Evolutionary conservation across 805 yeast species (phyloP), one percentile per base, ranked within the genome.

Genomic region (Ogataea pini): DNA sequence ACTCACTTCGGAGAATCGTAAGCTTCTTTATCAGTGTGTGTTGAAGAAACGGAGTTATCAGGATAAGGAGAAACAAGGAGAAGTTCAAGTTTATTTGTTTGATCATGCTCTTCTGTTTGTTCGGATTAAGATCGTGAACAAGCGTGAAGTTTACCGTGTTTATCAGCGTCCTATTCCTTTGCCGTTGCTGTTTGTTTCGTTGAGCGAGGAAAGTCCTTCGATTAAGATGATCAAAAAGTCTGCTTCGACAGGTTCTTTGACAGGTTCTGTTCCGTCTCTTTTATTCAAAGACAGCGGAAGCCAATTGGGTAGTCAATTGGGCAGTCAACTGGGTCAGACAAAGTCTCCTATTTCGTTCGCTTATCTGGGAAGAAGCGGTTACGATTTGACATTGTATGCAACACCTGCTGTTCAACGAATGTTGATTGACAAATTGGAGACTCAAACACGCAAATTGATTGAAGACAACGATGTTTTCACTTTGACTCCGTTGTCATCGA

Each of bases 81-180:
- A 83, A 55, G 86, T 94, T 47, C 96, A 89, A 56, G 82, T 87
- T 32, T 92, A 91, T 62, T 63, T 94, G 36, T 81, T 94, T 60
- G 99, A 94, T 63, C 94, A 94, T 67, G 89, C 92, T 41, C 64
- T 94, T 20, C 70, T 94, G 46, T 85, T 94, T 64, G 91, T 89
- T 17, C 85, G 92, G 61, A 85, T 86, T 46, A 95, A 92, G 65
- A 75, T 86, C 13, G 89, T 87, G 46, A 91, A 88, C 64, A 90
- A 90, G 68, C 80, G 96, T 60, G 97, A 92, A 61, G 95, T 88
- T 52, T 86, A 86, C 60, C 86, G 90, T 60, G 98, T 92, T 12
- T 88, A 86, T 66, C 94, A 92, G 61, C 78, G 91, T 59, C 96
- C 96, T 3, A 84, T 89, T 27, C 94, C 91, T 31, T 70, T 89